These are phyloP conservation scores for Castanea mollissima DNA, from an alignment of 306 rosid species.

Conservation along the genomic window DNA sequence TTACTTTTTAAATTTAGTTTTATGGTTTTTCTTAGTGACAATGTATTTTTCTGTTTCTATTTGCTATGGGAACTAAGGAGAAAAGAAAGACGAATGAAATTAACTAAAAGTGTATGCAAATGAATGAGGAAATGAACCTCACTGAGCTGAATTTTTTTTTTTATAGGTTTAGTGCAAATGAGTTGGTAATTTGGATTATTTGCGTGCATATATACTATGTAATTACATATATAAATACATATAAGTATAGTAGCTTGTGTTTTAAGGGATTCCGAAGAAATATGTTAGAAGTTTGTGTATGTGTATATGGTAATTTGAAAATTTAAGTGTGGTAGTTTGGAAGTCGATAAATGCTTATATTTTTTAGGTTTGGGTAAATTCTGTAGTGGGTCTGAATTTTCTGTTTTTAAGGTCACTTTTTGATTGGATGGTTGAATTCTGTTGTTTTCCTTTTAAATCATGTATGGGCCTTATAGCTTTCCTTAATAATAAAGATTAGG, in stretches of 20 bases:
- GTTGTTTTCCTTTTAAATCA: neutral
- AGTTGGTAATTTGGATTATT: neutral
- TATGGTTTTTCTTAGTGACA: neutral
- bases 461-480: neutral
- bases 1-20: neutral
- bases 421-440: neutral
- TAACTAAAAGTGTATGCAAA: neutral
- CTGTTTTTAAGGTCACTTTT: neutral
- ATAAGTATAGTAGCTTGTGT: neutral
- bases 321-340: neutral
- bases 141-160: neutral
- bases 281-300: neutral
- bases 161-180: neutral
- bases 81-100: neutral
- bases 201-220: too few relatives aligned
- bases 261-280: neutral
- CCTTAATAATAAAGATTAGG: neutral
- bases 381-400: fast-evolving
- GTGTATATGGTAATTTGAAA: neutral
- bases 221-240: too few relatives aligned
- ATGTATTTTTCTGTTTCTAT: neutral
- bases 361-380: neutral
- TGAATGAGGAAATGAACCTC: neutral
- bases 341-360: neutral
- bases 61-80: neutral